Percentiles rank a stretch among this genome's conserved stretches.
Evolutionary conservation across 495 filamentous ascomycete genomes (phyloP).

Genomic region (Talaromyces stipitatus): DNA sequence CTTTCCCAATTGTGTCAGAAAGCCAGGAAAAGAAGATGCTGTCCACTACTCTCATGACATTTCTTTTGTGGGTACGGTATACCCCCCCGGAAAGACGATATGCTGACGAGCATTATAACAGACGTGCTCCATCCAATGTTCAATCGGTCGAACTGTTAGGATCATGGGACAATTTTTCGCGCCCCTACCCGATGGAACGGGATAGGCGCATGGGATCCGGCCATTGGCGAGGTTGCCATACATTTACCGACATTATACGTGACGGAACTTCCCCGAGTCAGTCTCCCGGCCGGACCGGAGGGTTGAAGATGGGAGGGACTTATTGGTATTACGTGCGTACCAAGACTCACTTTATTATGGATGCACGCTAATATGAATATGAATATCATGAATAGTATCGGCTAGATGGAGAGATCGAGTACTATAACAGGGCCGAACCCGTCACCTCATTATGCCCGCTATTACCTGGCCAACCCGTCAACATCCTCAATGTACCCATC

Average conservation of each 20-base stretch:
- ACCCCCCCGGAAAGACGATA: not conserved
- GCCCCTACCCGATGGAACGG: conserved; percentile 67
- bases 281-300: conserved; percentile 58
- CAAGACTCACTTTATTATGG: no score
- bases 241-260: conserved; percentile 74
- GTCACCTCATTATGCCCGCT: conserved; percentile 76
- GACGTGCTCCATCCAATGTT: conserved; percentile 57
- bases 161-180: conserved; percentile 89
- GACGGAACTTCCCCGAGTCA: conserved; percentile 57
- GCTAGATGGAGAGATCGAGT: conserved; percentile 66
- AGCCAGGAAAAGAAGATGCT: conserved; percentile 38
- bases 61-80: conserved; percentile 54
- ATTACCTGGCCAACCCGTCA: conserved; percentile 77
- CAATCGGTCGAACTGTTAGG: conserved; percentile 73
- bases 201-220: conserved; percentile 61
- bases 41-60: conserved; percentile 69
- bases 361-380: no score
- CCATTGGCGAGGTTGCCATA: conserved; percentile 79
- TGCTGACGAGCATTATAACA: conserved; percentile 20
- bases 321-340: conserved; percentile 87
- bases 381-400: conserved; percentile 52
- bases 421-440: conserved; percentile 59
- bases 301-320: conserved; percentile 82
- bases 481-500: conserved; percentile 71
- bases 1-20: not conserved